Base-by-base conservation (phyloP, 176 grass and related monocot genomes). In the Chrysopogon serrulatus region DNA sequence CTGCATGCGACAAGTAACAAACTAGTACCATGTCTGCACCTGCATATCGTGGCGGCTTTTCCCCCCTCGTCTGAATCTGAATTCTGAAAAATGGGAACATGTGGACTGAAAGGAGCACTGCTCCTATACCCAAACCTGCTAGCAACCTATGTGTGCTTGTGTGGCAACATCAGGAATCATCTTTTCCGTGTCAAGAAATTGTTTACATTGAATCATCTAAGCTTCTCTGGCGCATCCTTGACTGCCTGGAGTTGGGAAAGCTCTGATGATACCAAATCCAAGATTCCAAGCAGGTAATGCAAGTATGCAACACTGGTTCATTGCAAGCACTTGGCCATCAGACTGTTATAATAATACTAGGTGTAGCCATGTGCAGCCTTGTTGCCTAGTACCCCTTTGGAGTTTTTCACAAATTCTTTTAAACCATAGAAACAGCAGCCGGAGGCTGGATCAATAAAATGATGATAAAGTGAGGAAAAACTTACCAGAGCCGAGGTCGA, bases 231-330 rank as follows among this genome's bases (percentile, higher is more conserved):
- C 62, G 42, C 39, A 37, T 15, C 8, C 41, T 43, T 76, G 33
- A 47, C 13, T 79, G 10, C 6, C 45, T 68, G 71, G 26, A 65
- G 24, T 13, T 33, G 44, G 44, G 15, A 47, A 17, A 47, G 4
- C 10, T 75, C 47, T 45, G 33, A 57, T 3, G 26, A 6, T 56
- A 77, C 56, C 65, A 83, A 63, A 83, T 71, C 65, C 73, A 78
- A n/a, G n/a, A n/a, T n/a, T n/a, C n/a, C n/a, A n/a, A 53, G 54
- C 54, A 65, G 74, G 72, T 16, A 13, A 44, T 26, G 13, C n/a
- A n/a, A n/a, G n/a, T n/a, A n/a, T n/a, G n/a, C 62, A 48, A 35
- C 18, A 59, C 11, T 54, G 26, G 61, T 65, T 49, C 27, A 60
- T 54, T 76, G 6, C 71, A 40, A 26, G 19, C 24, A 74, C 15